phyloP scores from a whole-genome alignment of 176 grass and related monocot species.

The Luzula sylvatica region DNA sequence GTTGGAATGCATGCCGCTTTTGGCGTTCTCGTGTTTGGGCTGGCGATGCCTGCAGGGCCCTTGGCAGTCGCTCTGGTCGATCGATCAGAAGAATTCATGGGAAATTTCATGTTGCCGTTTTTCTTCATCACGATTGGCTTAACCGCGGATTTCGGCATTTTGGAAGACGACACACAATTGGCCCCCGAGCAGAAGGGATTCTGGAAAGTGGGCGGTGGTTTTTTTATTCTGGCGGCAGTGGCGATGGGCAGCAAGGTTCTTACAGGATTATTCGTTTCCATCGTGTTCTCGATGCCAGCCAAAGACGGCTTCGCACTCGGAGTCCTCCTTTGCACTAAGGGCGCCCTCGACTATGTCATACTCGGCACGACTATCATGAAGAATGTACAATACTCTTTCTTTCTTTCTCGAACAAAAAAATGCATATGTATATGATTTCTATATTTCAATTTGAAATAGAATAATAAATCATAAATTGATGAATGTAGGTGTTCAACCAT shows the following conservation, averaged over 20 bases:
- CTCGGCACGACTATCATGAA: conserved; percentile 6
- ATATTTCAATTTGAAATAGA: not conserved
- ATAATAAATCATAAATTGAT: not conserved
- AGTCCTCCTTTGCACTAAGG: conserved; percentile 22
- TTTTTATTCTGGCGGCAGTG: not conserved
- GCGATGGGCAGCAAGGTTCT: conserved; percentile 17
- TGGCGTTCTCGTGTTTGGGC: conserved; percentile 10
- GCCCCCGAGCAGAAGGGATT: not conserved
- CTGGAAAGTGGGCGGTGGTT: not conserved
- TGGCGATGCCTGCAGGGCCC: conserved; percentile 14
- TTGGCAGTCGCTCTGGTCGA: conserved; percentile 7
- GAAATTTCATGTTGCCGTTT: conserved; percentile 14
- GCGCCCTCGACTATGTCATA: conserved; percentile 23
- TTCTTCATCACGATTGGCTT: conserved; percentile 6
- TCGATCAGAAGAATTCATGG: conserved; percentile 10
- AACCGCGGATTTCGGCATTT: not conserved
- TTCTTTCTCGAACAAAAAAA: not conserved
- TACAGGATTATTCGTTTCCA: not conserved
- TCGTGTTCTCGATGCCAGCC: conserved; percentile 16
- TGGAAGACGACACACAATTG: not conserved
- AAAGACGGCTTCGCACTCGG: conserved; percentile 27
- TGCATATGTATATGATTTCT: too few species aligned
- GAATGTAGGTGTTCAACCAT: conserved; percentile 16
- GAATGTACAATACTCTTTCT: conserved; percentile 8
- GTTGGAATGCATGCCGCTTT: conserved; percentile 18